phyloP scores from a whole-genome alignment of 345 rosid species.

The Acer yangbiense region DNA sequence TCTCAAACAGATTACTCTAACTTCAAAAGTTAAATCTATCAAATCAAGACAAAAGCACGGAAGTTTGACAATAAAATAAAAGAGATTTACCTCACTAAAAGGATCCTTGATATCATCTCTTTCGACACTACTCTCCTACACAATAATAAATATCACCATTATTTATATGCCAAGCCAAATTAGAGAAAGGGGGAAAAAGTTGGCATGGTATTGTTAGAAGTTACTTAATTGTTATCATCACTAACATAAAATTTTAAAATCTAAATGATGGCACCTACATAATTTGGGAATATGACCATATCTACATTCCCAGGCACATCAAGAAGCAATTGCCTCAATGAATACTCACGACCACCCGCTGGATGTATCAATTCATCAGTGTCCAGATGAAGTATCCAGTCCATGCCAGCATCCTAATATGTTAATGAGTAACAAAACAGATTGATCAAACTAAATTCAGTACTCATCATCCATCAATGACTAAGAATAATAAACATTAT shows the following conservation, averaged over 20 bases:
- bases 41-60: conserved; percentile 13
- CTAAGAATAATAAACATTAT: conserved; percentile 15
- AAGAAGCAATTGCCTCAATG: conserved; percentile 75
- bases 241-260: conserved; percentile 1
- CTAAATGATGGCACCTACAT: conserved; percentile 58
- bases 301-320: conserved; percentile 88
- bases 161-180: conserved; percentile 12
- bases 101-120: conserved; percentile 90
- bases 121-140: conserved; percentile 90
- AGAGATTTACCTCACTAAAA: conserved; percentile 71
- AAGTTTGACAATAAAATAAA: conserved; percentile 8
- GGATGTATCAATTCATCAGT: conserved; percentile 94
- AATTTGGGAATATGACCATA: conserved; percentile 93
- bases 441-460: conserved; percentile 13
- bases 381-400: conserved; percentile 96
- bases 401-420: conserved; percentile 76
- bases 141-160: conserved; percentile 9
- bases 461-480: conserved; percentile 22
- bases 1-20: not conserved
- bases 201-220: not conserved
- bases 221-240: conserved; percentile 6
- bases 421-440: conserved; percentile 15
- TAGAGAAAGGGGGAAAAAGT: conserved; percentile 9
- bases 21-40: conserved; percentile 12
- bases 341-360: conserved; percentile 89